Base-by-base conservation (phyloP, 306 rosid species). In the Cotoneaster glaucophyllus region DNA sequence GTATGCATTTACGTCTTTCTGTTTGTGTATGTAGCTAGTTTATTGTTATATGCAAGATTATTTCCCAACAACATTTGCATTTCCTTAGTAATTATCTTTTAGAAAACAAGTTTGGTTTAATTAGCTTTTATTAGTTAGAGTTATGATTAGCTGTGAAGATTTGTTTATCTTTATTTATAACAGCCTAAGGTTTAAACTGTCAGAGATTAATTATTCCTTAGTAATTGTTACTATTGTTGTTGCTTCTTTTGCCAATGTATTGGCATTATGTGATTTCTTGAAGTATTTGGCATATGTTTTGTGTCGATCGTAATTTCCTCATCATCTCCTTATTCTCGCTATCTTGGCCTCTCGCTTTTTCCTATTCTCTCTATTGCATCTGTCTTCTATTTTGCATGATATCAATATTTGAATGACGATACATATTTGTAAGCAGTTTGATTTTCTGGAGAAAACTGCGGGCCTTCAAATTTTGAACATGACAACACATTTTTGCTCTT, bases 1-100 rank as follows among this genome's bases (percentile, higher is more conserved):
- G 34, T 32, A 90, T 29, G 91, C 64, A 24, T 77, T 75, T 43
- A 52, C 43, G 28, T 59, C 34, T 78, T 66, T 29, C 34, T n/a
- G 29, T 50, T 50, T 50, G 48, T 64, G 41, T 17, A 4, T 70
- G 67, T 56, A 32, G 43, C 26, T 34, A 65, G 13, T 69, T 0
- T 57, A 29, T 58, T 32, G 62, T 13, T 22, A 31, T 9, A 4
- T 78, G 68, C 39, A 22, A 45, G 32, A 11, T 52, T 32, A 75
- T 15, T 53, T 64, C 18, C 18, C 62, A n/a, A 15, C 59, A 2
- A 22, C 9, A 72, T 25, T 71, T 53, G 19, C 5, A 18, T 72
- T 32, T 32, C 34, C 6, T 4, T 31, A 31, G 31, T 25, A 25
- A 11, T 61, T 25, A 61, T 9, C 28, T 26, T 61, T 59, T 61